Base-by-base conservation (phyloP, 2,329 filamentous ascomycete species). In the Elsinoe ampelina region DNA sequence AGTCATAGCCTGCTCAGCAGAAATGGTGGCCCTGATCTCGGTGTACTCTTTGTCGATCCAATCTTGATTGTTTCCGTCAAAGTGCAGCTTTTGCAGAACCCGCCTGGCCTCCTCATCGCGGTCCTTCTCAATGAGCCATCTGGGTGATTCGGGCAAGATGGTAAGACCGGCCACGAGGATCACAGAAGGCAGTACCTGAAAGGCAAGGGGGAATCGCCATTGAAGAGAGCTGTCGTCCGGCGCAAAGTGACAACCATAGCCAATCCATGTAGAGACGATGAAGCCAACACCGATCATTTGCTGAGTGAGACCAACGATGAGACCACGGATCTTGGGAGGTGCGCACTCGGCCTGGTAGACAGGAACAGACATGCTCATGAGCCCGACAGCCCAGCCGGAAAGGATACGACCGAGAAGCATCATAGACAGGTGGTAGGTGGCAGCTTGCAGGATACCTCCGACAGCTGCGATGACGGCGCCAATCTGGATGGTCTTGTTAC, bases 301-400 rank as follows among this genome's bases (percentile, higher is more conserved):
- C 59, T 80, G 80, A 0, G 77, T 75, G 7, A 81, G 70, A 12
- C 80, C 80, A 5, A 80, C 79, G 2, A 82, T 75, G 22, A 80
- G 71, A 62, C 81, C 81, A 62, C 82, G 76, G 55, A 77, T 81
- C 1, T 77, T 77, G 0, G 81, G 75, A 61, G 80, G 75, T 0
- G 82, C 80, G 55, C 80, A 77, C 65, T 85, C 83, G 8, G 81
- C 79, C 58, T 84, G 81, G 65, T 85, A 85, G 34, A 81, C 76
- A 2, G 82, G 83, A 2, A 85, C 79, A 2, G 77, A 79, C 65
- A 80, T 82, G 15, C 76, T 79, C 61, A 83, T 74, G 15, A 80
- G 66, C 10, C 80, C 81, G 43, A 83, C 77, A 2, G 80, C 80
- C 64, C 80, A 76, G 4, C 81, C 80, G 32, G 78, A 80, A 58